Base-by-base conservation (phyloP, 306 rosid species). In the Hippophae gyantsensis region DNA sequence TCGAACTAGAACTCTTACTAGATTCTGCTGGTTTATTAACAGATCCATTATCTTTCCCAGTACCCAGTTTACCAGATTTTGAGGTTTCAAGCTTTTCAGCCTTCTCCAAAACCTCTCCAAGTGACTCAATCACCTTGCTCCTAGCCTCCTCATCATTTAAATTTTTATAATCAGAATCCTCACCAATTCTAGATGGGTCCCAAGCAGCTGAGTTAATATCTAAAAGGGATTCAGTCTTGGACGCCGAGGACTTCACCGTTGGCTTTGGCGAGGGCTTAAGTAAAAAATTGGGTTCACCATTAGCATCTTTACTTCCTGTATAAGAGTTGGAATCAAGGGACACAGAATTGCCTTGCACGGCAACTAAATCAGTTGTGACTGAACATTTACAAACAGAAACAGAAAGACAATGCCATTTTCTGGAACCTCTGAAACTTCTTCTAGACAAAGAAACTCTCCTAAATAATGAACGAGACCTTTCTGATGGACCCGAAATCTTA, bases 21-120 rank as follows among this genome's bases (percentile, higher is more conserved):
- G 81, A 68, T 13, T 69, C 54, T 1, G 59, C 65, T 1, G 79
- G 84, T 74, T 62, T 85, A 73, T 64, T 76, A 60, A 79, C 73
- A 5, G 81, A 61, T 43, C 75, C 73, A 14, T 76, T 78, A 68
- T 58, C 79, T 57, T 58, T 84, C 53, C 68, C 80, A 50, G 65
- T 68, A 68, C 58, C 80, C 54, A 42, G 8, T 26, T 59, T 54
- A 44, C 53, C 65, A 13, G 72, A 54, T 60, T 67, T 76, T 6
- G 86, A 45, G 59, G 40, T 80, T 58, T 62, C 94, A 52, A 92
- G 75, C 76, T 84, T 92, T 63, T 88, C 96, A 23, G 94, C 99
- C 85, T 84, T 92, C 76, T 92, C 90, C 90, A 92, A 74, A 51
- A 86, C 99, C 74, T 88, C 96, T 54, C 97, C 99, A 43, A 92